These are phyloP conservation scores for Corymbia maculata DNA, from an alignment of 345 rosid species.

Conservation along the genomic window DNA sequence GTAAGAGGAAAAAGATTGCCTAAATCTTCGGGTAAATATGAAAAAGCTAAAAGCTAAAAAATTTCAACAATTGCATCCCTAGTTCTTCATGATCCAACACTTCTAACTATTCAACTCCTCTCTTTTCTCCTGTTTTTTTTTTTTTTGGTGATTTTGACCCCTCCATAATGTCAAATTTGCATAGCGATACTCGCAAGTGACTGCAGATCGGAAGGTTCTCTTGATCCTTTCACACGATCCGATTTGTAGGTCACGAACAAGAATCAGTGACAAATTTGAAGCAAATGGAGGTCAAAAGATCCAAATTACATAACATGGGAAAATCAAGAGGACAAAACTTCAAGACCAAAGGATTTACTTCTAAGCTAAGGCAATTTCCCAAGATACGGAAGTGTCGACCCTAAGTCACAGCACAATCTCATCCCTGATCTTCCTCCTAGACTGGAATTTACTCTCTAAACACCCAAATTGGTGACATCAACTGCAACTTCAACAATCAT, in stretches of 20 bases:
- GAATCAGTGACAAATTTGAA: not conserved
- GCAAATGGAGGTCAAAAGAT: not conserved
- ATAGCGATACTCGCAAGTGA: not conserved
- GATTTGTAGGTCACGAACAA: not conserved
- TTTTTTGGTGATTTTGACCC: too few species aligned
- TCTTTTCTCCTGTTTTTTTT: too few species aligned
- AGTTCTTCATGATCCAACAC: not conserved
- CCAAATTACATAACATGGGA: not conserved
- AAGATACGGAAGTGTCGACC: too few species aligned
- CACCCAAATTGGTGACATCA: not conserved
- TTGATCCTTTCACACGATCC: not conserved
- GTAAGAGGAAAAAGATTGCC: not conserved
- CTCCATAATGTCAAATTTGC: not conserved
- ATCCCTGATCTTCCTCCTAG: not conserved
- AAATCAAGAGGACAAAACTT: not conserved
- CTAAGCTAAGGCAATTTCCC: not conserved
- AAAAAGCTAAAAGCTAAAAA: not conserved
- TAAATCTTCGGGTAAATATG: not conserved
- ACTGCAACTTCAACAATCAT: not conserved
- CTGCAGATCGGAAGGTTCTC: not conserved
- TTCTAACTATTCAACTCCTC: not conserved
- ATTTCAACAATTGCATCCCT: not conserved
- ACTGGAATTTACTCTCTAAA: not conserved
- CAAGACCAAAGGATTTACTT: not conserved
- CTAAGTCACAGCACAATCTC: not conserved